Evolutionary conservation across 2,329 filamentous ascomycete genomes (phyloP), one percentile per base, ranked within the genome.

Genomic region (Teratosphaeria viscida): DNA sequence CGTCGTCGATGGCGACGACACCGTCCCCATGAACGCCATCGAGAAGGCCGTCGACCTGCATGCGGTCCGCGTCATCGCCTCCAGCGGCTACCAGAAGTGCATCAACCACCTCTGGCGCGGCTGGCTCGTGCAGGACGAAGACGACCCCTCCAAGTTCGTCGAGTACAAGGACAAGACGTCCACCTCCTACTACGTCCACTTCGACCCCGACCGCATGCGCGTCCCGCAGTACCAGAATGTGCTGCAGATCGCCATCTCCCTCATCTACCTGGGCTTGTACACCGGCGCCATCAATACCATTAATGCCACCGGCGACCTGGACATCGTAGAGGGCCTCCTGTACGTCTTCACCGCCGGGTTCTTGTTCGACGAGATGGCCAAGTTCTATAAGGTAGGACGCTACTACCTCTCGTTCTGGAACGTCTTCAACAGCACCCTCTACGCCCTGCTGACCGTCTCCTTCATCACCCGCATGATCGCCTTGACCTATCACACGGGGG

Each of bases 381-480:
- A 99, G 74, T 83, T 96, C 66, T 96, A 90, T 84, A 99, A 99
- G 73, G 89, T 96, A 14, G 94, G 94, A 10, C 84, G 88, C 62
- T 88, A 88, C 68, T 97, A 97, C 69, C 81, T 99, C 59, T 87
- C 90, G 23, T 99, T 99, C 73, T 97, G 94, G 66, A 96, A 96
- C 69, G 89, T 89, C 27, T 96, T 99, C 79, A 99, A 99, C 74
- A 82, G 83, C 29, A 81, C 87, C 0, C 80, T 99, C 0, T 99
- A 99, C 73, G 75, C 82, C 0, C 79, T 97, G 1, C 79, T 99
- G 37, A 83, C 85, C 0, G 82, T 89, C 3, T 95, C 90, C 2
- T 86, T 99, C 63, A 77, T 89, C 52, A 77, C 92, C 43, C 87
- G 94, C 37, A 82, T 95, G 66, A 80, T 95, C 55, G 92, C 91